Evolutionary conservation across 23 red algal genomes (phyloP), one percentile per base, ranked within the genome.

Genomic region (Pyropia yezoensis): DNA sequence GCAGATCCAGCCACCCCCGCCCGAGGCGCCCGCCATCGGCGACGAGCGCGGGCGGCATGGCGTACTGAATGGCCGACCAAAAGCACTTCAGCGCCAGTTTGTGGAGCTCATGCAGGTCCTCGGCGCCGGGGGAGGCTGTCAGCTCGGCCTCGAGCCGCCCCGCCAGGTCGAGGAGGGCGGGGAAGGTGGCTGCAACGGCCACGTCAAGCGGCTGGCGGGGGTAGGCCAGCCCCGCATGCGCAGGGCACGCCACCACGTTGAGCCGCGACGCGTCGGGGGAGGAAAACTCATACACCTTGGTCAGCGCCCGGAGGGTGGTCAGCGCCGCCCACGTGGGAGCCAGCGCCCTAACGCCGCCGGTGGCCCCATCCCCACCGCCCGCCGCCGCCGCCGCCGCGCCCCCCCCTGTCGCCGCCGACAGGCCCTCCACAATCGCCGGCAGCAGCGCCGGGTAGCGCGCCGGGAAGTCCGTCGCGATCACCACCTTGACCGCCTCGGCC

Each of bases 51-150:
- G 79, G 79, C 23, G 79, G 67, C n/a, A 75, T 18, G 33, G 74
- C 73, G 61, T 74, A 84, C 22, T 84, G 79, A n/a, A 62, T 75
- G 59, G 68, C 71, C 32, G 68, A 73, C 79, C 79, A 84, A 51
- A 84, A 84, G 12, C 73, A 59, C 68, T 84, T 84, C 9, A 84
- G 59, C 20, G 74, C 67, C 23, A 84, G 68, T 23, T 61, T 65
- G 50, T 82, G 78, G 30, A 68, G 66, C 39, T 47, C 39, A 13
- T 47, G 39, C 7, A 74, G 66, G 59, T 74, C 70, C 39, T 53
- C 24, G 34, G 57, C 49, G 6, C 21, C 61, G 5, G 67, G 66
- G 50, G 78, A 33, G 28, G 70, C 72, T 2, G 78, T 65, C 24
- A 82, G 66, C 34, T 72, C 27, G 7, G 56, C n/a, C 18, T 72